Base-by-base conservation (phyloP, 2,329 filamentous ascomycete species). In the Leptographium lundbergii region DNA sequence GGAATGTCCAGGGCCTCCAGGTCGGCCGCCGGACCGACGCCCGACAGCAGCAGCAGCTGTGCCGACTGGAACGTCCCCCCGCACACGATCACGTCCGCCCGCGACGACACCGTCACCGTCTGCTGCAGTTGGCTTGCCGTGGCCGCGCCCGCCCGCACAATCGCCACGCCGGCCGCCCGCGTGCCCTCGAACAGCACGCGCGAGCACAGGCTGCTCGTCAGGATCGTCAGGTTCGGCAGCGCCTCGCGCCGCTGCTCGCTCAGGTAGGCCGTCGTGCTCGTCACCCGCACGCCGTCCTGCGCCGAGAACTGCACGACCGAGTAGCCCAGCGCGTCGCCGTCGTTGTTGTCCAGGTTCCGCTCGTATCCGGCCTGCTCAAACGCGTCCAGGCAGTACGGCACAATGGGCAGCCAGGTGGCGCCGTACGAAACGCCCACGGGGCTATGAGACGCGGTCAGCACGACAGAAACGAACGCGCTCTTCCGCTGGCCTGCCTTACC, bases 11-110 rank as follows among this genome's bases (percentile, higher is more conserved):
- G 69, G 54, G 68, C 66, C 32, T 34, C 61, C 1, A 80, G 69
- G 51, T 77, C 71, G 0, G 60, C 63, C 1, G 68, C 66, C 0
- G 77, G 77, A 0, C 78, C 78, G 39, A 74, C 60, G 1, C 79
- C 78, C 2, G 73, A 76, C 7, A 75, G 67, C 62, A 77, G 71
- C 6, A 78, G 69, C 32, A 78, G 64, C 22, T 72, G 68, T 4
- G 76, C 74, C 0, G 71, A 70, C 57, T 75, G 71, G 61, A 77
- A 69, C 0, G 70, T 65, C 2, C 76, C 75, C 6, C 72, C 73
- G 1, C 70, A 68, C 5, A 79, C 53, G 29, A 78, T 71, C 3
- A 78, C 70, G 60, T 78, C 75, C 7, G 22, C 1, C 17, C 47
- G n/a, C 22, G 29, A 22, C 2, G 4, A 7, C 10, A 32, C 56